These are phyloP conservation scores for Decorospora gaudefroyi DNA, from an alignment of 2,329 filamentous ascomycete species.

Conservation along the genomic window DNA sequence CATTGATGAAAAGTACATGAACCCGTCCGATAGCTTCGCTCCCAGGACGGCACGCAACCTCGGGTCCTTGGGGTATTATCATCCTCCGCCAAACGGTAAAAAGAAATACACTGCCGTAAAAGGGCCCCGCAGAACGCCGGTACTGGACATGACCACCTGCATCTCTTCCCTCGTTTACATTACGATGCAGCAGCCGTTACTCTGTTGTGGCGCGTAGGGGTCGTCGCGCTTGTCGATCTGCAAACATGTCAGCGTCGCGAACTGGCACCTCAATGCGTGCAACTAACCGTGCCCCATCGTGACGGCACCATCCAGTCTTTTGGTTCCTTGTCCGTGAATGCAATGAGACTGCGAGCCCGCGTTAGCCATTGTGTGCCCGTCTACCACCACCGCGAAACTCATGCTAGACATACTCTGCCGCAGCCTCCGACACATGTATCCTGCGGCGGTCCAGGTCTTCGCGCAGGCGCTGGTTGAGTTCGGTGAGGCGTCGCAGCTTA, in stretches of 20 bases:
- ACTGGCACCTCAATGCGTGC: neutral
- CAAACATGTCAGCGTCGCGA: slow-evolving; percentile 26
- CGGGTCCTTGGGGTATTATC: slow-evolving; percentile 46
- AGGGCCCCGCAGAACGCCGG: slow-evolving; percentile 46
- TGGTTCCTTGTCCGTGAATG: slow-evolving; percentile 91
- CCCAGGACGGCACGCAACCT: slow-evolving; percentile 35
- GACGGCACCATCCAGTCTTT: slow-evolving; percentile 99
- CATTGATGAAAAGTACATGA: slow-evolving; percentile 49
- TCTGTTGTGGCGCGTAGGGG: slow-evolving; percentile 96
- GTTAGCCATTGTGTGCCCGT: slow-evolving; percentile 28
- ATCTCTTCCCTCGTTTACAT: slow-evolving; percentile 65
- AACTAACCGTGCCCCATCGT: slow-evolving; percentile 79
- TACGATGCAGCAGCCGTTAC: slow-evolving; percentile 88
- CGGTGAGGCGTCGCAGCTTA: slow-evolving; percentile 92
- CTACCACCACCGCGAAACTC: slow-evolving; percentile 1
- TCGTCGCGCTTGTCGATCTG: slow-evolving; percentile 92
- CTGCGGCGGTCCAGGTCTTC: slow-evolving; percentile 95
- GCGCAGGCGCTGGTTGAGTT: slow-evolving; percentile 92
- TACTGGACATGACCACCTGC: slow-evolving; percentile 44
- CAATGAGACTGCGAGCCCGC: slow-evolving; percentile 73
- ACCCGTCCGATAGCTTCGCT: slow-evolving; percentile 35
- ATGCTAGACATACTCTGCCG: slow-evolving; percentile 55
- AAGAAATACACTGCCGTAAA: slow-evolving; percentile 46
- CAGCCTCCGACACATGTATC: slow-evolving; percentile 93
- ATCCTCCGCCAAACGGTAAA: slow-evolving; percentile 38